Evolutionary conservation across 345 rosid species (phyloP), one percentile per base, ranked within the genome.

Genomic region (Cardamine chenopodiifolia): DNA sequence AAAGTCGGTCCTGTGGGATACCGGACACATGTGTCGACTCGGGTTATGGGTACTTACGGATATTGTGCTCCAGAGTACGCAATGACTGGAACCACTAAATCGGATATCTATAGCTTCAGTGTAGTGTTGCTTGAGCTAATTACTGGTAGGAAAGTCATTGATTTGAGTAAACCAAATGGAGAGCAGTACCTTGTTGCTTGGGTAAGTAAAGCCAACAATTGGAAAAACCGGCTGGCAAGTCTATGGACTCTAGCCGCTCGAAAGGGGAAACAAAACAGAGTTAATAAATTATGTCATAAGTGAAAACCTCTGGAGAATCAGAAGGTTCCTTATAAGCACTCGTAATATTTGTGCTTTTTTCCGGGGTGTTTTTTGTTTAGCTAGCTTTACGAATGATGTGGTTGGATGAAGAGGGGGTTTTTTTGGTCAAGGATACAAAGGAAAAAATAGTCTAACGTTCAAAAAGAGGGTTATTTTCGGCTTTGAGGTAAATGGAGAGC

Each of bases 1-100:
- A 93, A 93, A 78, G 65, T 93, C 70, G 98, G 98, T 23, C 96
- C 98, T 50, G 90, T 90, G 26, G 98, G 97, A 23, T 90, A 89
- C 69, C 86, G 92, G 26, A 93, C 98, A 3, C 98, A 93, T 66
- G 98, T 93, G 37, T 93, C 98, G 7, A 90, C 98, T 9, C 84
- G 97, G 67, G 86, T 93, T 62, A 94, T 94, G 97, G 98, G 98
- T 72, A 94, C 98, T 37, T 90, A 94, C 34, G 98, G 98, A 15
- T 94, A 94, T 40, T 94, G 97, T 74, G 98, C 98, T 26, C 98
- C 98, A 0, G 98, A 94, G 76, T 94, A 94, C 23, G 97, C 95
- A 19, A 94, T 90, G 96, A 94, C 90, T 25, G 97, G 97, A 35
- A 95, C 97, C 57, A 85, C 85, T n/a, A 95, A 90, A 79, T 92